phyloP scores from a whole-genome alignment of 805 yeast genomes.

The Saccharomycopsis babjevae region DNA sequence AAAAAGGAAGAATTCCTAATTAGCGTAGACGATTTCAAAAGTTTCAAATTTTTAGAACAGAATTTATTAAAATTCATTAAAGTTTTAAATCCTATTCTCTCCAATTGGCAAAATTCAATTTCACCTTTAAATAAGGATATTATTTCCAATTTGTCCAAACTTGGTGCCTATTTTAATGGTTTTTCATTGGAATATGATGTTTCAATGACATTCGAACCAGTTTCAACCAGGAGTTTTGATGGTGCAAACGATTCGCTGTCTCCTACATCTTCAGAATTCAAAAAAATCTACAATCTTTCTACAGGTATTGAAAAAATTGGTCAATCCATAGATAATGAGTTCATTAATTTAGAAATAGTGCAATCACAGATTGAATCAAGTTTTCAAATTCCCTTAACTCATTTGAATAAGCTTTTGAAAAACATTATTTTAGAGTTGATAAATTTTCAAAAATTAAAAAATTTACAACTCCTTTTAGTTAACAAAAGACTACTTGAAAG shows the following conservation, averaged over 20 bases:
- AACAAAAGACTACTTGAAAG: constrained; percentile 31
- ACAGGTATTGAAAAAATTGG: constrained; percentile 72
- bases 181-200: constrained; percentile 40
- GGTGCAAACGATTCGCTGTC: not conserved
- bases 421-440: constrained; percentile 35
- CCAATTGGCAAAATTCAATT: constrained; percentile 20
- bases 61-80: constrained; percentile 2
- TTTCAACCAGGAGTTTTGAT: not conserved
- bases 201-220: constrained; percentile 18
- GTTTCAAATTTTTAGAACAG: constrained; percentile 12
- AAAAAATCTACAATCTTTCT: constrained; percentile 43
- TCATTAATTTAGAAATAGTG: constrained; percentile 39
- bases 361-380: constrained; percentile 27
- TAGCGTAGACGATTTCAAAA: constrained; percentile 14
- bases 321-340: constrained; percentile 69
- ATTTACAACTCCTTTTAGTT: constrained; percentile 37
- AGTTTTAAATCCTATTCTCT: constrained; percentile 8
- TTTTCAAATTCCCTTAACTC: constrained; percentile 31
- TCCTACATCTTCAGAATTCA: constrained; percentile 21
- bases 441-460: constrained; percentile 50
- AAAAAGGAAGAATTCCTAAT: constrained; percentile 14
- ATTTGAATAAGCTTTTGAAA: constrained; percentile 26
- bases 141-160: constrained; percentile 57
- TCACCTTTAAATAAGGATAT: constrained; percentile 36
- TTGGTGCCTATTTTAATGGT: constrained; percentile 64